Evolutionary conservation across 2,329 filamentous ascomycete species (phyloP), one percentile per base, ranked within the genome.

Genomic region (Neocatenulostroma microsporum): DNA sequence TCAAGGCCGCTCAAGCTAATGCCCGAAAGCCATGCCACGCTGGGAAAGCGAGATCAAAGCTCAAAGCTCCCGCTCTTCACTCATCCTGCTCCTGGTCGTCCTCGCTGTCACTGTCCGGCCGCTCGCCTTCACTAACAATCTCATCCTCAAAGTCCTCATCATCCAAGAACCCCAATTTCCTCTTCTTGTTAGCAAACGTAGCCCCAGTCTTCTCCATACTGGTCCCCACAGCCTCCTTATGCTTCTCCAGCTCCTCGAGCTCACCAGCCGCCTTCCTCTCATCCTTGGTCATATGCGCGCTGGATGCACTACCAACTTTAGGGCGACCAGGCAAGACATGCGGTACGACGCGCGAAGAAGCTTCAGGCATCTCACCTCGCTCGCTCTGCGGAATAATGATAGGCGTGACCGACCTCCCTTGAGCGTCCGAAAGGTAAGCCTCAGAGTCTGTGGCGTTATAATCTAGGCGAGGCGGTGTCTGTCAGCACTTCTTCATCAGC

Each of bases 171-270:
- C 67, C 68, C 39, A 54, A 50, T 39, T 68, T 63, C 20, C 73
- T 63, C 43, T 68, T 65, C 14, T 67, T 63, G 21, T 68, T 78
- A 3, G 68, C 73, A 5, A 78, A 55, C 15, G 63, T 67, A 26
- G 67, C 66, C 4, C 74, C 74, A 26, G 66, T 68, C 29, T 64
- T 61, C 37, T 74, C 73, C 47, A 78, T 61, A 0, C 67, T 70
- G 3, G 69, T 62, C 3, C 74, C 75, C 44, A 74, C 59, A 15
- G 62, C 60, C 32, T 60, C 60, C 51, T 76, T 76, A 41, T 67
- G 67, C 28, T 62, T 60, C 21, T 67, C 59, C 21, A 76, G 57
- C 7, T 66, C 67, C 58, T 70, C 67, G 14, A 69, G 55, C 37
- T 66, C 62, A n/a, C 62, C 56, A 1, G 58, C 61, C 28, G 62